Conservation (phyloP, 2,329 filamentous ascomycete species). For the Trichophyton rubrum region DNA sequence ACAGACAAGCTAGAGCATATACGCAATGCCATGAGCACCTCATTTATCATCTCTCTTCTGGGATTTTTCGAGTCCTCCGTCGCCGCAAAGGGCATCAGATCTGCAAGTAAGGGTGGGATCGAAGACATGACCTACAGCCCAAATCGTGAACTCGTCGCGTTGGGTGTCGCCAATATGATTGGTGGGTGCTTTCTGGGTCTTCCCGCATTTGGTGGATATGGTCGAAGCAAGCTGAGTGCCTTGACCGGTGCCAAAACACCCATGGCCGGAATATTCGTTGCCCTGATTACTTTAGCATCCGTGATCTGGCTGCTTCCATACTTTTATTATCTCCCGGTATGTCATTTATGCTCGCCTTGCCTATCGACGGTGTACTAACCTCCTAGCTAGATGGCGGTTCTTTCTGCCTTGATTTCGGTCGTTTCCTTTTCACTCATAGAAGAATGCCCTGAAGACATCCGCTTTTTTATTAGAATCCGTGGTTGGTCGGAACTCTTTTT, state of each 20-base stretch:
- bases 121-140: conserved; percentile 72
- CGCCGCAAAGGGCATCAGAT: conserved; percentile 77
- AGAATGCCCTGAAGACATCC: conserved; percentile 83
- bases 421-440: conserved; percentile 91
- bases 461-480: conserved; percentile 74
- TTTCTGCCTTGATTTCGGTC: conserved; percentile 88
- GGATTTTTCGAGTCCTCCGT: conserved; percentile 99
- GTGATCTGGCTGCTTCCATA: conserved; percentile 75
- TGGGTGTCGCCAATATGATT: conserved; percentile 82
- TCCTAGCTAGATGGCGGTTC: conserved; percentile 62
- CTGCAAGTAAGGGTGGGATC: conserved; percentile 50
- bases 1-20: conserved; percentile 66
- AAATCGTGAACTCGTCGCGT: conserved; percentile 83
- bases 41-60: conserved; percentile 82
- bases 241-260: conserved; percentile 84
- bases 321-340: conserved; percentile 88
- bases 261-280: conserved; percentile 83
- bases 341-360: conserved; percentile 25
- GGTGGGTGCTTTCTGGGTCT: conserved; percentile 86
- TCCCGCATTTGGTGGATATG: conserved; percentile 91
- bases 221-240: conserved; percentile 86
- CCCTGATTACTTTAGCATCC: conserved; percentile 66
- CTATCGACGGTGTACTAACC: background rate
- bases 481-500: conserved; percentile 77
- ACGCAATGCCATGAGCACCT: conserved; percentile 74